Evolutionary conservation across 163 green algal species (phyloP).

Genomic region (Volvox carteri): DNA sequence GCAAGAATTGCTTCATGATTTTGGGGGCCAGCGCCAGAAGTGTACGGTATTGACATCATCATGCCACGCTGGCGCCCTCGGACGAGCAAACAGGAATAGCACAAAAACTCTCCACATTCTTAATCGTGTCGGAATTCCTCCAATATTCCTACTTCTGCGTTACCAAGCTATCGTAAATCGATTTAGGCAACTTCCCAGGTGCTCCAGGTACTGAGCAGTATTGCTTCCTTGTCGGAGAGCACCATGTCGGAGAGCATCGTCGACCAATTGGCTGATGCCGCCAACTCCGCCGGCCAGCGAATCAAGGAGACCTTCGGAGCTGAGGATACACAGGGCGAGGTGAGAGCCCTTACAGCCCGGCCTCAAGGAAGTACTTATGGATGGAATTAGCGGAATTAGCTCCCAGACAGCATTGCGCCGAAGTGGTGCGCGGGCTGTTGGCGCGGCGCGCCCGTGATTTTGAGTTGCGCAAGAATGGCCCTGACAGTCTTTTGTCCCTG

Average conservation of each 20-base stretch:
- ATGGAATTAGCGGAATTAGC: not conserved
- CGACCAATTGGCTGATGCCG: slow-evolving; percentile 24
- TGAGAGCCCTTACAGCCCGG: not conserved
- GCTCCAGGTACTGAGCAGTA: too few relatives aligned
- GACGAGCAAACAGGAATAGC: too few relatives aligned
- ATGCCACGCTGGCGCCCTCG: too few relatives aligned
- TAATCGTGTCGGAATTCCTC: too few relatives aligned
- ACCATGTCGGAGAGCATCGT: slow-evolving; percentile 1
- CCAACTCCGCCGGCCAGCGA: not conserved
- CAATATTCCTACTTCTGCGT: too few relatives aligned
- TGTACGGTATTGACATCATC: too few relatives aligned
- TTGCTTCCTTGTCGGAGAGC: too few relatives aligned
- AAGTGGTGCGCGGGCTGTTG: not conserved
- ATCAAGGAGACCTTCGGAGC: slow-evolving; percentile 22
- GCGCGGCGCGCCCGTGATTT: not conserved
- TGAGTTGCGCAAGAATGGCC: not conserved
- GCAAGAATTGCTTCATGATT: too few relatives aligned
- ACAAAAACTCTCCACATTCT: too few relatives aligned
- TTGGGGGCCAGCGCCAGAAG: too few relatives aligned
- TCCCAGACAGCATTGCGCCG: not conserved
- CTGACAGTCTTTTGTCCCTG: not conserved
- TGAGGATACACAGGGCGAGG: not conserved
- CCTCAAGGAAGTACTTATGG: not conserved
- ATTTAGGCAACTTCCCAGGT: too few relatives aligned
- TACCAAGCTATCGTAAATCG: too few relatives aligned